These are phyloP conservation scores for Solanum chmielewskii DNA, from an alignment of 257 asterid species.

Conservation along the genomic window DNA sequence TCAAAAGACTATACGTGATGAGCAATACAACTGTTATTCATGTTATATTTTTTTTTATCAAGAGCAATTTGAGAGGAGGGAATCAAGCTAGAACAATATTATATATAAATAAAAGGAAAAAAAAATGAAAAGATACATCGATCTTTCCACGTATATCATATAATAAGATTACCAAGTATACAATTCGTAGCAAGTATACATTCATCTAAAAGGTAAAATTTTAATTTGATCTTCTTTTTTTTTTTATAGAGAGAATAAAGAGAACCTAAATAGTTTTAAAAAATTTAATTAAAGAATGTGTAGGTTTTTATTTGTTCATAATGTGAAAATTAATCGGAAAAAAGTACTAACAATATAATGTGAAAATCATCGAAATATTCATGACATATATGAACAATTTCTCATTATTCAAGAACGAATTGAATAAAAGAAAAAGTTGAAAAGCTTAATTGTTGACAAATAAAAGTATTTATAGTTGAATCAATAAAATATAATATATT, in stretches of 20 bases:
- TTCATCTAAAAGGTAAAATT: neutral
- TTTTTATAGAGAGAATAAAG: neutral
- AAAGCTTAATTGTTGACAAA: neutral
- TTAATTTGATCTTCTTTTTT: neutral
- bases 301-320: neutral
- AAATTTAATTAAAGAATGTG: neutral
- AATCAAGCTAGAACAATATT: neutral
- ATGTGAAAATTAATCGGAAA: neutral
- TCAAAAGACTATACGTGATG: neutral
- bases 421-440: no score
- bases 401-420: neutral
- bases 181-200: neutral
- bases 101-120: neutral
- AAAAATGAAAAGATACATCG: neutral
- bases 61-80: neutral
- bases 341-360: neutral
- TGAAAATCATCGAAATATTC: neutral
- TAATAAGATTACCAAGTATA: neutral
- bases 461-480: no score
- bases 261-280: neutral
- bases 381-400: no score
- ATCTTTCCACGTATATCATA: neutral
- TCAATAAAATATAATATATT: no score
- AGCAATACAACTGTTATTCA: neutral
- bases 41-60: neutral